phyloP scores from a whole-genome alignment of 441 rosid species.

The Gossypium schwendimanii region DNA sequence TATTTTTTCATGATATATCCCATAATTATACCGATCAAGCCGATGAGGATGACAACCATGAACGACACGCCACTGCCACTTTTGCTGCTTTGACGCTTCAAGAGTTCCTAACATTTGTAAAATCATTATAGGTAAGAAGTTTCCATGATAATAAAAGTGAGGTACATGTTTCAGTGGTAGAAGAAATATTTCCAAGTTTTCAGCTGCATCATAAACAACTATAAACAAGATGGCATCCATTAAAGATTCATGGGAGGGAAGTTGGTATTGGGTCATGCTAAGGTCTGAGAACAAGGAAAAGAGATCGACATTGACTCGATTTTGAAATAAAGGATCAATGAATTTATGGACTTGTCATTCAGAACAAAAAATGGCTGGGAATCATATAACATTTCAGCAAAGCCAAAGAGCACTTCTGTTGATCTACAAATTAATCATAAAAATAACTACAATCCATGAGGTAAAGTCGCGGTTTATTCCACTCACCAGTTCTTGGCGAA shows the following conservation, averaged over 20 bases:
- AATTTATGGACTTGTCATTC: not conserved
- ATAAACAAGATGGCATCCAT: not conserved
- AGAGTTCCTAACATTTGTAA: constrained; percentile 35
- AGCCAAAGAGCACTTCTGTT: not conserved
- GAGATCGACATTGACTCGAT: not conserved
- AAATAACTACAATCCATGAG: not conserved
- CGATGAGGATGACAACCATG: constrained; percentile 44
- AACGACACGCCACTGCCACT: constrained; percentile 39
- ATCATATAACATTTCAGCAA: not conserved
- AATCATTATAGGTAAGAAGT: constrained; percentile 11
- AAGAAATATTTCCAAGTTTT: not conserved
- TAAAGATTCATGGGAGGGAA: not conserved
- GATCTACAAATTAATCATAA: not conserved
- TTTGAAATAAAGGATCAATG: not conserved
- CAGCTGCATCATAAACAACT: not conserved
- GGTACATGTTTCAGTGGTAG: not conserved
- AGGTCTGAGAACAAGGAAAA: not conserved
- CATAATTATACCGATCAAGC: constrained; percentile 51
- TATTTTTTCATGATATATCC: constrained; percentile 53
- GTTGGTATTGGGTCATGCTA: not conserved
- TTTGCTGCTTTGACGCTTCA: constrained; percentile 45
- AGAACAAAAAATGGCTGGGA: not conserved
- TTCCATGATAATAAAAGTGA: not conserved
- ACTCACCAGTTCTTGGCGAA: constrained; percentile 73
- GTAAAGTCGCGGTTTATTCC: not conserved